phyloP scores from a whole-genome alignment of 1,284 basidiomycete species.

The Boletus sp. region DNA sequence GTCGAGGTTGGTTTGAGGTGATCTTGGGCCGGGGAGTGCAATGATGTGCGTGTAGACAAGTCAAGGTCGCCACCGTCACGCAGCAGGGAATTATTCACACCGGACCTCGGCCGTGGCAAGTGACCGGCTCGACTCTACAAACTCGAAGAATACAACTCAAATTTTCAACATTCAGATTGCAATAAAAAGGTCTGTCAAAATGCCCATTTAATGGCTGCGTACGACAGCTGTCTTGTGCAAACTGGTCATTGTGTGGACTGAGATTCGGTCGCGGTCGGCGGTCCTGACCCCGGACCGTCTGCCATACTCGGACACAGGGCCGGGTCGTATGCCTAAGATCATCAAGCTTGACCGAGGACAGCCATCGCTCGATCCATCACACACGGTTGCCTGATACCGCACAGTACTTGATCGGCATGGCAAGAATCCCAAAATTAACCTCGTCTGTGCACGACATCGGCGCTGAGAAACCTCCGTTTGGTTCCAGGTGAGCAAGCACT shows the following conservation, averaged over 20 bases:
- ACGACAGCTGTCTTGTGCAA: not conserved
- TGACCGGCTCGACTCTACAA: not conserved
- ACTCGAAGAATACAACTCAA: not conserved
- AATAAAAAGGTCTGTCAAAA: not conserved
- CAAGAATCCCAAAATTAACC: conserved; percentile 37
- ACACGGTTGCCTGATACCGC: too few relatives aligned
- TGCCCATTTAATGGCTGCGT: not conserved
- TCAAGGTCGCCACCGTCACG: not conserved
- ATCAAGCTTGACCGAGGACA: not conserved
- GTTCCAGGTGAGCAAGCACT: conserved; percentile 51
- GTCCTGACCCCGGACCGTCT: not conserved
- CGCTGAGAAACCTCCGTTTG: conserved; percentile 64
- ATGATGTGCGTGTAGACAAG: conserved; percentile 6
- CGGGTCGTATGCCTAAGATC: not conserved
- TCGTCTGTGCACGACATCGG: conserved; percentile 65
- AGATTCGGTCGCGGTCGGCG: not conserved
- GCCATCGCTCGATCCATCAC: not conserved
- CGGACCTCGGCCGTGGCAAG: conserved; percentile 1
- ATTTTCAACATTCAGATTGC: not conserved
- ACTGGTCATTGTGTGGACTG: not conserved
- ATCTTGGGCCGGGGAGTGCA: not conserved
- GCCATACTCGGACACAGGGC: not conserved
- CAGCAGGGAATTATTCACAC: conserved; percentile 10
- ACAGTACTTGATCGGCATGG: conserved; percentile 10
- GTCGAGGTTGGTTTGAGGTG: not conserved